Percentiles rank a stretch among this genome's conserved stretches.
phyloP scores from a whole-genome alignment of 139 green algal species.

The Tetradesmus obliquus region DNA sequence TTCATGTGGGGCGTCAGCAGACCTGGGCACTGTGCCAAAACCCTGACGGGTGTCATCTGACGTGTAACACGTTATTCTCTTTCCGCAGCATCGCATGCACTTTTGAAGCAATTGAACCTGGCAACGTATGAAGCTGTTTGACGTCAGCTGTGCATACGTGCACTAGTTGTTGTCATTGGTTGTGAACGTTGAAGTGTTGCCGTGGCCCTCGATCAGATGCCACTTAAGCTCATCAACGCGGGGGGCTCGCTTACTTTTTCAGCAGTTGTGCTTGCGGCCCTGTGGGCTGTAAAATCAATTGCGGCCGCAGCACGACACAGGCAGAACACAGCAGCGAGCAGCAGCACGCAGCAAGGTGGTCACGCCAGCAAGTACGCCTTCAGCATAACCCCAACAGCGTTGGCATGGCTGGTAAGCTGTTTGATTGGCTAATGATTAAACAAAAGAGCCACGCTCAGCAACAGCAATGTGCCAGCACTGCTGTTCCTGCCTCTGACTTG shows the following conservation, averaged over 20 bases:
- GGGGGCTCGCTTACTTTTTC: constrained; percentile 14
- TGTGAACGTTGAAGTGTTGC: background rate
- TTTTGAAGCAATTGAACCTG: too few relatives aligned
- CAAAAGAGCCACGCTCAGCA: background rate
- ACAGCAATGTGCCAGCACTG: background rate
- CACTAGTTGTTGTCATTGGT: background rate
- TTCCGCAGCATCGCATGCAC: too few relatives aligned
- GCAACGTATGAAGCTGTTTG: too few relatives aligned
- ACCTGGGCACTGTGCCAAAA: background rate
- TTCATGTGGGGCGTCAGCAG: too few relatives aligned
- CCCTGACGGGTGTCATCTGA: background rate
- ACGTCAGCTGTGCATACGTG: background rate
- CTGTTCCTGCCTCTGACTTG: background rate
- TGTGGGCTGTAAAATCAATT: constrained; percentile 5
- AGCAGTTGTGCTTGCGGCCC: background rate
- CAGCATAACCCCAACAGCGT: background rate
- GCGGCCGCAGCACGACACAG: background rate
- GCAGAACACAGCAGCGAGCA: background rate
- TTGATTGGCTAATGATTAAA: background rate
- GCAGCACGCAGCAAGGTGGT: background rate
- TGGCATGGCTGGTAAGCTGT: background rate
- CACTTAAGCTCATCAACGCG: constrained; percentile 27
- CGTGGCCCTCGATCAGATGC: background rate
- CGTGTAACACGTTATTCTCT: background rate
- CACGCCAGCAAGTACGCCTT: background rate